Evolutionary conservation across 805 yeast genomes (phyloP).

Genomic region (Saturnispora sanitii): DNA sequence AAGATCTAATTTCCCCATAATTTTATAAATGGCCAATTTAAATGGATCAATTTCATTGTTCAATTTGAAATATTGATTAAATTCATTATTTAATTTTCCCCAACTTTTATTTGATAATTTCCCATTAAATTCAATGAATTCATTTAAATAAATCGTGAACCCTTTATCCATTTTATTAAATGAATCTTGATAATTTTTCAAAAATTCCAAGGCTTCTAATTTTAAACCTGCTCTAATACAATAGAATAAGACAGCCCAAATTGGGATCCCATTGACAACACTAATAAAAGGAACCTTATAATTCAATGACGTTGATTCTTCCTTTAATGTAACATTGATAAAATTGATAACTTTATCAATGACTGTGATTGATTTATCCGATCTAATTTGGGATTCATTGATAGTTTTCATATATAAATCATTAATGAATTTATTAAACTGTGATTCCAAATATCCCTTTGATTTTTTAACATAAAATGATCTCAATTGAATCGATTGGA

Average conservation of each 20-base stretch:
- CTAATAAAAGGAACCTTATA: conserved; percentile 49
- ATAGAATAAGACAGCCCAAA: conserved; percentile 91
- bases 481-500: conserved; percentile 29
- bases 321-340: conserved; percentile 34
- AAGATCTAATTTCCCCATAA: conserved; percentile 83
- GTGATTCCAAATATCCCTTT: conserved; percentile 55
- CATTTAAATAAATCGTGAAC: conserved; percentile 70
- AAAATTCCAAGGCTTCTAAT: conserved; percentile 67
- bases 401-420: conserved; percentile 33
- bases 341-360: conserved; percentile 30
- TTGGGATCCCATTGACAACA: conserved; percentile 71
- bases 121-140: conserved; percentile 50
- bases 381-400: conserved; percentile 4
- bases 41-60: conserved; percentile 74
- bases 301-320: conserved; percentile 28
- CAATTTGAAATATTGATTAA: conserved; percentile 66
- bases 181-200: conserved; percentile 51
- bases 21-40: conserved; percentile 81
- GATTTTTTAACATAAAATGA: conserved; percentile 45
- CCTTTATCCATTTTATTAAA: conserved; percentile 80
- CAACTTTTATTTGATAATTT: conserved; percentile 56
- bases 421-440: conserved; percentile 68
- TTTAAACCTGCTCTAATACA: conserved; percentile 75
- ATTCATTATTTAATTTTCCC: conserved; percentile 67
- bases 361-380: conserved; percentile 1